These are phyloP conservation scores for Hyphopichia khmerensis DNA, from an alignment of 1,139 yeast species.

Conservation along the genomic window DNA sequence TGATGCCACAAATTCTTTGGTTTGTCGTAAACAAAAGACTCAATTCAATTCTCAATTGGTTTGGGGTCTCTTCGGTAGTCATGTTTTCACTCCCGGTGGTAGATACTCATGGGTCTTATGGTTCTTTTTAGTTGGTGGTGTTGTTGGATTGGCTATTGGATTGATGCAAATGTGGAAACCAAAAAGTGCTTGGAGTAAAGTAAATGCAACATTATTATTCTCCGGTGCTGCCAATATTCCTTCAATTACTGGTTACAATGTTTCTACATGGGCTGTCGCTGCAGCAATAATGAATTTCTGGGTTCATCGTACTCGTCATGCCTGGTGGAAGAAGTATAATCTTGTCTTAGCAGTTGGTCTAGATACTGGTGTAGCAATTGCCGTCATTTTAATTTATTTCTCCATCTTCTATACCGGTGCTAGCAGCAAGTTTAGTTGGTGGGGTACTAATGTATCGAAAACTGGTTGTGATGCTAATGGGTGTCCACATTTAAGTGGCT, in stretches of 20 bases:
- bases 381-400: constrained; percentile 21
- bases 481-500: constrained; percentile 9
- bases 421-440: constrained; percentile 7
- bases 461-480: constrained; percentile 11
- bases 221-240: constrained; percentile 23
- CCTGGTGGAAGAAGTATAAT: constrained; percentile 54
- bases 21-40: constrained; percentile 9
- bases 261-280: constrained; percentile 17
- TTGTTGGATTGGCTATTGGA: constrained; percentile 10
- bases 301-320: constrained; percentile 8
- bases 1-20: constrained; percentile 8
- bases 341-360: constrained; percentile 41
- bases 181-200: constrained; percentile 9
- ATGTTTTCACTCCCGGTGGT: constrained; percentile 9
- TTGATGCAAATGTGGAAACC: constrained; percentile 12
- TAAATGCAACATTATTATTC: constrained; percentile 14
- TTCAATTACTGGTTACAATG: constrained; percentile 21
- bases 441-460: constrained; percentile 10
- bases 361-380: constrained; percentile 21
- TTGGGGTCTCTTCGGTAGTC: constrained; percentile 9
- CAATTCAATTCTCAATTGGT: constrained; percentile 9
- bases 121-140: constrained; percentile 14
- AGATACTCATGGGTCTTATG: constrained; percentile 9
- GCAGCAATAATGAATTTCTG: constrained; percentile 14
- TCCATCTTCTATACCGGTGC: constrained; percentile 21